A percentile compares a stretch with the other conserved stretches of the same genome.
Conservation (phyloP, 768 basidiomycete genomes). For the Podaxis sp. region DNA sequence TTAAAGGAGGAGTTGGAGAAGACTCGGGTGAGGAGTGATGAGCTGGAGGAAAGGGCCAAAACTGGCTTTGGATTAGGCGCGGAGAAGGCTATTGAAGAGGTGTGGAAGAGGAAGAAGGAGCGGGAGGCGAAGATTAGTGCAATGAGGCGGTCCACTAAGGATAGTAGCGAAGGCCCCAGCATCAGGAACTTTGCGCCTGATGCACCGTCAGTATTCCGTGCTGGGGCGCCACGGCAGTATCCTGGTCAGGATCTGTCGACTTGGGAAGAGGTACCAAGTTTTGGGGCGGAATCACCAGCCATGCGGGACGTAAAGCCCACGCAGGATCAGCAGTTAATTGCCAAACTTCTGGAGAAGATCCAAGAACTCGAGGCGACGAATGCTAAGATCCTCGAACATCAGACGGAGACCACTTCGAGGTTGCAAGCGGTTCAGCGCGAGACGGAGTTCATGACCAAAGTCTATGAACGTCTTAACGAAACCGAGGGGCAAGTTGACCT, state of each 20-base stretch:
- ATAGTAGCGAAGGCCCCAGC: conserved; percentile 24
- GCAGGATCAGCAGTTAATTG: conserved; percentile 55
- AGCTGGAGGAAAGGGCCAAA: conserved; percentile 65
- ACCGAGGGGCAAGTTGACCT: conserved; percentile 41
- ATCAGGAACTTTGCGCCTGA: conserved; percentile 62
- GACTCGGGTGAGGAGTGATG: conserved; percentile 65
- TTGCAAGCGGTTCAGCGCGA: conserved; percentile 70
- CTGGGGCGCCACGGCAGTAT: not conserved
- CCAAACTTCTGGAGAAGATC: conserved; percentile 70
- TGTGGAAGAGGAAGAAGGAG: conserved; percentile 42
- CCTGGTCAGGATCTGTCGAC: conserved; percentile 13
- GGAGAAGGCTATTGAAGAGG: conserved; percentile 36
- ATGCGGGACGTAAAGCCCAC: conserved; percentile 19
- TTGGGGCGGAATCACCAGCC: not conserved
- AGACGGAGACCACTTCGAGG: conserved; percentile 54
- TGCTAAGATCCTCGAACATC: conserved; percentile 57
- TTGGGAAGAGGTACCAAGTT: conserved; percentile 9
- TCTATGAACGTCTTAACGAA: conserved; percentile 62
- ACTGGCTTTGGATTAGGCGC: conserved; percentile 36
- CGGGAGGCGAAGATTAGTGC: conserved; percentile 51
- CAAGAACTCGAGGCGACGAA: conserved; percentile 76
- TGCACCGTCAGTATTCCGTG: conserved; percentile 34
- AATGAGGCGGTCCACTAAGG: conserved; percentile 37
- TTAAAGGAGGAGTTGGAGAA: conserved; percentile 74
- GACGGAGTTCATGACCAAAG: conserved; percentile 61